Evolutionary conservation across 176 grass and related monocot species (phyloP), one percentile per base, ranked within the genome.

Genomic region (Pharus latifolius): DNA sequence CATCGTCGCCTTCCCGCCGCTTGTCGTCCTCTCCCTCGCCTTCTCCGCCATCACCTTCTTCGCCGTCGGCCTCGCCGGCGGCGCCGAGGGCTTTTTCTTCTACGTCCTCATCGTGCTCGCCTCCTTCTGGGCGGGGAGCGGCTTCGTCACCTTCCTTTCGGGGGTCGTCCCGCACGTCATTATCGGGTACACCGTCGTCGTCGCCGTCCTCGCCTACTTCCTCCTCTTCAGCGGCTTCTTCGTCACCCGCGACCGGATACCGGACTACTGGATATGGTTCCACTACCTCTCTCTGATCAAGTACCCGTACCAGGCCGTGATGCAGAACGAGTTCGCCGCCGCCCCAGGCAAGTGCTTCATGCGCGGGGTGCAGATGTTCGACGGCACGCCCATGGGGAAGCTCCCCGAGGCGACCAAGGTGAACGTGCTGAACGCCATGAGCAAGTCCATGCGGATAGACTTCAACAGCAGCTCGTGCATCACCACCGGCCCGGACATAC

Each of bases 271-370:
- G 91, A 63, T 88, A 65, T 96, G 87, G 87, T 87, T 96, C 55
- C 91, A 96, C 84, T 91, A 91, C 63, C 71, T 96, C 19, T 96
- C 87, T 14, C 59, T 96, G 2, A 83, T 96, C 35, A 96, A 91
- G 63, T 96, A 96, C 77, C 87, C 87, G n/a, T 96, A 91, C 78
- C 78, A 96, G 69, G 91, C 87, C 24, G 87, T 96, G 84, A 67
- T 96, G 80, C 87, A 80, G 70, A 96, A 96, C 59, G 87, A 96
- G 80, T 96, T 91, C 72, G 75, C 84, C 13, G 84, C 86, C 13
- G 81, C 85, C 15, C 20, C 68, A 1, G 51, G 6, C 41, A 85
- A 76, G 79, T 91, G 91, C 72, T 91, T 96, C 79, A 73, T 91
- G 23, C 61, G 77, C 7, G 87, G 91, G 48, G 72, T 78, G 63